phyloP scores from a whole-genome alignment of 2,329 filamentous ascomycete genomes.

The Saccharata proteae region DNA sequence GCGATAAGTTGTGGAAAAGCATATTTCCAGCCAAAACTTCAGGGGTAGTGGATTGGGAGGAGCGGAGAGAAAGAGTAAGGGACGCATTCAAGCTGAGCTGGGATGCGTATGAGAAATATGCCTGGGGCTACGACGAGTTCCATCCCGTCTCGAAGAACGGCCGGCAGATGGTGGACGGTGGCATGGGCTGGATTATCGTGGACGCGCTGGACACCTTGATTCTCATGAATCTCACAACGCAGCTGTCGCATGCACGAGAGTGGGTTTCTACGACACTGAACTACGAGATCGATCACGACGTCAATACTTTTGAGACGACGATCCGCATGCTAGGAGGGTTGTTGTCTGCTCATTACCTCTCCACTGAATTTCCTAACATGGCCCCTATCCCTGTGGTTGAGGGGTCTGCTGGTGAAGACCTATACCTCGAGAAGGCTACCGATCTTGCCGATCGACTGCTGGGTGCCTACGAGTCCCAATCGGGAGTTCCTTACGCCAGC shows the following conservation, averaged over 20 bases:
- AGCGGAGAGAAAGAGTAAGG: slow-evolving; percentile 67
- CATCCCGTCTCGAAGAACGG: slow-evolving; percentile 70
- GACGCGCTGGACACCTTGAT: slow-evolving; percentile 95
- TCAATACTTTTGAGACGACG: slow-evolving; percentile 95
- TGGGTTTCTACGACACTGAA: slow-evolving; percentile 75
- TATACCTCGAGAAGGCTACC: slow-evolving; percentile 92
- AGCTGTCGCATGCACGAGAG: slow-evolving; percentile 70
- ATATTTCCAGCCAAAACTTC: slow-evolving; percentile 3
- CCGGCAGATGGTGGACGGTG: slow-evolving; percentile 70
- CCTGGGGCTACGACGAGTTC: slow-evolving; percentile 88
- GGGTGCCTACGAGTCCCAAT: slow-evolving; percentile 74
- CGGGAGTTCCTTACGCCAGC: slow-evolving; percentile 81
- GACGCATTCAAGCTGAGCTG: slow-evolving; percentile 87
- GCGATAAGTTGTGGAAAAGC: background rate
- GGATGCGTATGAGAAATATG: slow-evolving; percentile 84
- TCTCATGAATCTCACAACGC: slow-evolving; percentile 89
- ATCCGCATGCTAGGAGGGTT: slow-evolving; percentile 95
- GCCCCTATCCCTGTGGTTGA: slow-evolving; percentile 61
- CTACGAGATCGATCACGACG: slow-evolving; percentile 88
- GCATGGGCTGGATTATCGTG: slow-evolving; percentile 96
- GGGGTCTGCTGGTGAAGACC: slow-evolving; percentile 66
- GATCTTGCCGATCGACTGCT: slow-evolving; percentile 82
- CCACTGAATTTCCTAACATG: slow-evolving; percentile 66
- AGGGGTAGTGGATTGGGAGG: slow-evolving; percentile 54
- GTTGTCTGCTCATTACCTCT: slow-evolving; percentile 89